Evolutionary conservation across 768 basidiomycete species (phyloP), one percentile per base, ranked within the genome.

Genomic region (Boletales sp.): DNA sequence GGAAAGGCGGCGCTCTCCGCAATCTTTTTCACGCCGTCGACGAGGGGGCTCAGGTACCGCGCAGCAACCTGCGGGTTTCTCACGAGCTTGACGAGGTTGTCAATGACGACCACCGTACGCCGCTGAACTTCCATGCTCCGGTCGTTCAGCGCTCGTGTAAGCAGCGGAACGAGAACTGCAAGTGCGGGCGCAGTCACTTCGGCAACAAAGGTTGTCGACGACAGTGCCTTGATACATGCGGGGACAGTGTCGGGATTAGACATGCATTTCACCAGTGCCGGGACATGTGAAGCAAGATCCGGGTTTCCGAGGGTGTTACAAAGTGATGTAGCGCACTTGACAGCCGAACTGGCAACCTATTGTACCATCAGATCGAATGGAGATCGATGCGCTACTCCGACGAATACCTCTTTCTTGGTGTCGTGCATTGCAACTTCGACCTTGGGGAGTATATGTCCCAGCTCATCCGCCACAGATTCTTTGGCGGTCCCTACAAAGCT

Each of bases 31-130:
- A 95, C 92, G 50, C 94, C 93, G 31, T 90, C 87, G 5, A 95
- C 86, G 37, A 98, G 83, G 36, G 86, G 77, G 55, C 86, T 87
- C 31, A 94, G 81, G 69, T 97, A 94, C 31, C 79, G 79, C 4
- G 94, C 94, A 44, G 95, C 95, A 35, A 97, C 82, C 52, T 79
- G 83, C 3, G 90, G 87, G 61, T 94, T 83, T 55, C 95, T 87
- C 37, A 98, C 95, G 53, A 98, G 88, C 72, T 97, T 98, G 70
- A 97, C 94, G 47, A 98, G 77, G 71, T 98, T 97, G 64, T 95
- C 93, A 52, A 94, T 82, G 62, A 97, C 92, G 43, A 97, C 86
- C 50, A 97, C 94, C 1, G 91, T 87, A 51, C 95, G 84, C 49
- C 95, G 87, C 65, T 95, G 93, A 17, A 94, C 90, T 60, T 97